Evolutionary conservation across 805 yeast species (phyloP), one percentile per base, ranked within the genome.

Genomic region (Komagataella kurtzmanii): DNA sequence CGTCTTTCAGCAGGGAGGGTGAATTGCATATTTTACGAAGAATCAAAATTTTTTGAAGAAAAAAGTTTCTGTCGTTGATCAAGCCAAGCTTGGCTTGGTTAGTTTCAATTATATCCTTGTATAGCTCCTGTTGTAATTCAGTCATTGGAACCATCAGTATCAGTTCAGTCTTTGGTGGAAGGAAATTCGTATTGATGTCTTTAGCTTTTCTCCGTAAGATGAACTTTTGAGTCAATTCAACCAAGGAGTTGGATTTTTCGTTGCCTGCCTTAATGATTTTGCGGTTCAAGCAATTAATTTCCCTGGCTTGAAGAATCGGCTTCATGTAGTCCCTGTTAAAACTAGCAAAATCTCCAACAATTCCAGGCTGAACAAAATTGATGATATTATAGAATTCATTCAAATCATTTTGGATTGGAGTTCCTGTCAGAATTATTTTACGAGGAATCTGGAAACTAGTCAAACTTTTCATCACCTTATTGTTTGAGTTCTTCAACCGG

Each of bases 361-460:
- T 68, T 0, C 90, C 91, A 0, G 97, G 97, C 59, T 88, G 89
- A 10, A 88, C 70, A 61, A 91, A 91, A 60, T 88, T 85, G 6
- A 84, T 77, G 58, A 93, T 79, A 7, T 85, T 82, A 65, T 71
- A 88, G 62, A 87, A 91, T 62, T 93, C 99, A 2, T 68, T 69
- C 49, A 93, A 73, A 63, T 93, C 96, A 65, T 93, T 93, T 62
- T 93, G 99, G 43, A 93, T 88, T 0, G 96, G 97, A 0, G 97
- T 88, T 0, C 97, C 99, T 0, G 96, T 80, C 6, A 93, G 68
- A 4, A 91, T 60, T 2, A 91, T 68, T 54, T 83, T 79, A 46
- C 72, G 77, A 6, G 70, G 70, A 3, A 83, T 73, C 46, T 79
- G 68, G 17, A 89, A 65, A 1, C 71, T 59, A 45, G 76, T 77